These are phyloP conservation scores for Microstroma glucosiphilum DNA, from an alignment of 1,284 basidiomycete genomes.

Conservation along the genomic window DNA sequence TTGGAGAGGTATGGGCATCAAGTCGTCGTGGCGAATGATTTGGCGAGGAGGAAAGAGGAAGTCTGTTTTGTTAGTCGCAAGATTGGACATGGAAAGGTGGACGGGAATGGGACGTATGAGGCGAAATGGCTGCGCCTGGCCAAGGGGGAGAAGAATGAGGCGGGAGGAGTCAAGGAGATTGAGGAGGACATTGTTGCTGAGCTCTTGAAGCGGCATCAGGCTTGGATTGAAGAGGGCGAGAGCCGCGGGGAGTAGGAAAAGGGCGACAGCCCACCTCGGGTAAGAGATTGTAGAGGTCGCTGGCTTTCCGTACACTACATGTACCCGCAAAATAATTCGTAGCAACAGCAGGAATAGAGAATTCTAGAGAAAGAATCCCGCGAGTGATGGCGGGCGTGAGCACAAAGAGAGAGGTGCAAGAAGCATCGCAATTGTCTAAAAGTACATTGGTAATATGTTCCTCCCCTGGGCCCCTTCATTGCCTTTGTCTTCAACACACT, in stretches of 20 bases:
- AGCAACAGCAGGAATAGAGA: too few species aligned
- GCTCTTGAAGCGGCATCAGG: slow-evolving; percentile 66
- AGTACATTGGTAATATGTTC: too few species aligned
- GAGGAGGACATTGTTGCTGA: slow-evolving; percentile 83
- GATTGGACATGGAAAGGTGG: slow-evolving; percentile 39
- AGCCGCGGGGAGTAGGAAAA: not conserved
- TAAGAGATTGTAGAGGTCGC: too few species aligned
- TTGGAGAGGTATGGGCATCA: slow-evolving; percentile 92
- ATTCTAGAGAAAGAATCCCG: too few species aligned
- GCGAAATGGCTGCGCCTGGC: slow-evolving; percentile 23
- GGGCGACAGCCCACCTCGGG: too few species aligned
- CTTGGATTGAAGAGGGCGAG: slow-evolving; percentile 57
- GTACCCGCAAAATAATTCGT: too few species aligned
- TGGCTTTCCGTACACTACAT: too few species aligned
- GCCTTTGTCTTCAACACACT: too few species aligned
- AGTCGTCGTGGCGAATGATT: slow-evolving; percentile 90
- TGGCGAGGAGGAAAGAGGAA: slow-evolving; percentile 79
- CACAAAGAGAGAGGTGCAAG: too few species aligned
- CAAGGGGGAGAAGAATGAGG: slow-evolving; percentile 54
- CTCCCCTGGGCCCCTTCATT: too few species aligned
- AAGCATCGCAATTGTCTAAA: too few species aligned
- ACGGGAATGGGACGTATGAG: slow-evolving; percentile 28
- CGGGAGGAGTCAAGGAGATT: slow-evolving; percentile 58
- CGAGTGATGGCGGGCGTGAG: too few species aligned
- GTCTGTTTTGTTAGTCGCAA: slow-evolving; percentile 71